Conservation (phyloP, 106 monocot species). For the Dendrobium nobile region DNA sequence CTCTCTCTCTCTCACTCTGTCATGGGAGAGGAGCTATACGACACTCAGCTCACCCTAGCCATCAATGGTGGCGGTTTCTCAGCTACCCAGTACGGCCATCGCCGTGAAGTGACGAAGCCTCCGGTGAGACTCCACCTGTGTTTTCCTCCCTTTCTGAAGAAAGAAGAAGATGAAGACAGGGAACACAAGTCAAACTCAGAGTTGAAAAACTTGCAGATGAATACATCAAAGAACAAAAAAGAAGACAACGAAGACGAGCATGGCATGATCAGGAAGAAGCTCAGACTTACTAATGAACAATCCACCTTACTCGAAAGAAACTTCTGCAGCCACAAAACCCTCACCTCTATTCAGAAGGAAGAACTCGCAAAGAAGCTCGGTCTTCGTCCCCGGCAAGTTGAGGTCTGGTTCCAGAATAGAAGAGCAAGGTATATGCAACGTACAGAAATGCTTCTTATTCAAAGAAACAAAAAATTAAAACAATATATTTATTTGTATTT, state of each 20-base stretch:
- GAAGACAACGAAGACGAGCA: constrained; percentile 1
- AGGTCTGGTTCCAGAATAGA: constrained; percentile 39
- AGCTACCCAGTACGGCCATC: background rate
- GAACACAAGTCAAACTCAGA: constrained; percentile 7
- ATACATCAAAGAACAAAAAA: background rate
- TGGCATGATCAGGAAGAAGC: constrained; percentile 41
- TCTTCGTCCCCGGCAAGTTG: constrained; percentile 24
- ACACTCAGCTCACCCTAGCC: constrained; percentile 27
- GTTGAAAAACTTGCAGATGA: background rate
- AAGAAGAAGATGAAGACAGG: constrained; percentile 7
- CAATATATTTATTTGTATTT: background rate
- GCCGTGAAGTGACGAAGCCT: background rate
- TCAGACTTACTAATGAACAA: constrained; percentile 46
- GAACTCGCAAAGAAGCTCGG: constrained; percentile 24
- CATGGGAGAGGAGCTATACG: constrained; percentile 25
- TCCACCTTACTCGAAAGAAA: constrained; percentile 39
- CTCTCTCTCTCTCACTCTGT: background rate
- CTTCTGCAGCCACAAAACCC: constrained; percentile 36
- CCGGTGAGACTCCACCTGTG: constrained; percentile 17
- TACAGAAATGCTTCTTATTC: background rate
- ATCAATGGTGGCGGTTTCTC: constrained; percentile 18
- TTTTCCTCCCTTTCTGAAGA: constrained; percentile 1
- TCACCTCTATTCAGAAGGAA: constrained; percentile 21
- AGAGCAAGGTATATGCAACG: constrained; percentile 24
- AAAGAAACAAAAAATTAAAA: too few relatives aligned